Base-by-base conservation (phyloP, 1,139 yeast genomes). In the Hyphopichia khmerensis region DNA sequence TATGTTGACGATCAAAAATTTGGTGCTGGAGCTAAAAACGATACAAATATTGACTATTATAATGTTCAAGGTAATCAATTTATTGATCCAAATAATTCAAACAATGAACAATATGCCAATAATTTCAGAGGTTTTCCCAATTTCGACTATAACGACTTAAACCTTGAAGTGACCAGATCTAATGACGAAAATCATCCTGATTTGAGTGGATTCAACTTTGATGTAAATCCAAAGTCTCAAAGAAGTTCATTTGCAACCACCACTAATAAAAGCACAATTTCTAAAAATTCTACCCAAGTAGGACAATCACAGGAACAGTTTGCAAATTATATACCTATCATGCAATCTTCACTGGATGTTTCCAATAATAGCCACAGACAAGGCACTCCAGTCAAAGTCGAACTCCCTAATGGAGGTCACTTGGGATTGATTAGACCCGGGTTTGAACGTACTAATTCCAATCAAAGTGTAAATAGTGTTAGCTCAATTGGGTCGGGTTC, bases 381-480 rank as follows among this genome's bases (percentile, higher is more conserved):
- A 26, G 16, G 14, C 2, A 16, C 19, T 11, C 38, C 38, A 10
- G 14, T 29, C 15, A 35, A 11, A 16, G 15, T 35, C 4, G 23
- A 27, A 8, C 11, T 27, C 5, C 16, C 21, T 6, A 17, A 17
- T 26, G 23, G 16, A 15, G 31, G 14, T 10, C 32, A 38, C 5
- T 29, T 38, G 10, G 42, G 31, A 7, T 15, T 33, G 38, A 33
- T 26, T 40, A 40, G 48, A 15, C 51, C 55, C 8, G 31, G 33
- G 4, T 40, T 57, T 21, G 52, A 53, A 27, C 44, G 60, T 33
- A 48, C 59, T 1, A 48, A 40, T 33, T 65, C 71, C 5, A 56
- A 53, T 37, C 67, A 62, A 26, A 63, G 69, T 43, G 45, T 45
- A 13, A 48, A 45, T 34, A 60, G 63, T 38, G 31, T 45, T 2